Conservation (phyloP, 1,284 basidiomycete genomes). For the Sporisorium exsertum region DNA sequence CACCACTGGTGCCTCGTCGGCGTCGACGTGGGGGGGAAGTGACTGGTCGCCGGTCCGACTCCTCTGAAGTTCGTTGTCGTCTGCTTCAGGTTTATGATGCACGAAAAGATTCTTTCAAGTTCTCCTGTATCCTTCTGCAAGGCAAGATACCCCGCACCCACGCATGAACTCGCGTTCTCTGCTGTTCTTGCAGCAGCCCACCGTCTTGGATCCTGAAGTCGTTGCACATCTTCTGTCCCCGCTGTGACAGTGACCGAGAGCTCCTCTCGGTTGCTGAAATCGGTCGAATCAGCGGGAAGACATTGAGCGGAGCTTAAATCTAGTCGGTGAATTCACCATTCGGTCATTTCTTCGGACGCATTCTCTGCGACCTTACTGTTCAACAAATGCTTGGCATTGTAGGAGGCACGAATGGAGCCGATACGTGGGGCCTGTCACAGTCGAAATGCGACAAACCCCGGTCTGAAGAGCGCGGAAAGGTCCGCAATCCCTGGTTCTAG, state of each 20-base stretch:
- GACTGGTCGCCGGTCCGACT: not conserved
- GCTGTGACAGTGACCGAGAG: not conserved
- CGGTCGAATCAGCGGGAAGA: too few species aligned
- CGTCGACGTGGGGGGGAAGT: not conserved
- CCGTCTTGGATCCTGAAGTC: too few species aligned
- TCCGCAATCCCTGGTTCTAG: not conserved
- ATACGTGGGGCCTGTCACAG: not conserved
- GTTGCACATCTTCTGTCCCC: too few species aligned
- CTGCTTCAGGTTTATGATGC: not conserved
- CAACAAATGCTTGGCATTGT: too few species aligned
- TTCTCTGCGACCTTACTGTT: not conserved
- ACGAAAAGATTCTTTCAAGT: not conserved
- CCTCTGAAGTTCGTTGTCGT: not conserved
- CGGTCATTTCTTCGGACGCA: not conserved
- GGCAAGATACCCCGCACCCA: too few species aligned
- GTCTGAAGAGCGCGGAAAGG: not conserved
- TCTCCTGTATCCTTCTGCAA: not conserved
- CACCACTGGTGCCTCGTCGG: not conserved
- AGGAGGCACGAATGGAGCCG: too few species aligned
- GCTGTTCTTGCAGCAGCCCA: too few species aligned
- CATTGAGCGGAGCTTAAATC: not conserved
- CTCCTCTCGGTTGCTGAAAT: not conserved
- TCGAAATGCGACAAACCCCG: not conserved
- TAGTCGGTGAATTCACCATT: not conserved
- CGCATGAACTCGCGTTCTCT: too few species aligned